Evolutionary conservation across 2,329 filamentous ascomycete genomes (phyloP), one percentile per base, ranked within the genome.

Genomic region (Penicillium sp.): DNA sequence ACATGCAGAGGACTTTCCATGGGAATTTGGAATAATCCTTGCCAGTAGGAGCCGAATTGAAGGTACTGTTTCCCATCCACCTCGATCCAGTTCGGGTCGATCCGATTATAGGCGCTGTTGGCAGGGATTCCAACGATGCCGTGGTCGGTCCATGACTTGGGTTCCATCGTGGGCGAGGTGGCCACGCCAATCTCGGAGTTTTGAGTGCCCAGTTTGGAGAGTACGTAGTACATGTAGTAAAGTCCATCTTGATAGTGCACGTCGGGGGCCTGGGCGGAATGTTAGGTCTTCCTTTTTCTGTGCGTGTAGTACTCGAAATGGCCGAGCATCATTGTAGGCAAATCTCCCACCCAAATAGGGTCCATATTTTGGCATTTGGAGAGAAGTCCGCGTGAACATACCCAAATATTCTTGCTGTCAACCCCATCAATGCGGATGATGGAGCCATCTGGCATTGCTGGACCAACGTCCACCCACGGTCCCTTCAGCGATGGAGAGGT

Each of bases 21-120:
- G 37, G 70, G 60, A 1, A 81, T 78, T 61, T 81, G 79, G 71
- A 78, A 84, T 48, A 87, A 74, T 59, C 82, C 78, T 8, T 71
- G 65, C 83, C 83, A 88, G 75, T 85, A 88, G n/a, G 80, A 84
- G 41, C 84, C 85, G 51, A 85, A 88, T 51, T 74, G 80, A 54
- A 83, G 66, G 49, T 75, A 73, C 54, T 75, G 74, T 8, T 55
- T 60, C 36, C 53, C 60, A 45, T 65, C 67, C 9, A 69, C 71
- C 27, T 66, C 58, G 52, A 81, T 65, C 34, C 82, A 68, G 56
- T 78, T 79, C 8, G 74, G 67, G 58, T 83, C 85, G 57, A 88
- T 83, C 44, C 78, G 76, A 56, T 83, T 83, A 67, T 80, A 83
- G 8, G 62, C 43, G 59, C 4, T 60, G 44, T 27, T 65, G 54